Base-by-base conservation (phyloP, 305 asterid species). In the Striga hermonthica region DNA sequence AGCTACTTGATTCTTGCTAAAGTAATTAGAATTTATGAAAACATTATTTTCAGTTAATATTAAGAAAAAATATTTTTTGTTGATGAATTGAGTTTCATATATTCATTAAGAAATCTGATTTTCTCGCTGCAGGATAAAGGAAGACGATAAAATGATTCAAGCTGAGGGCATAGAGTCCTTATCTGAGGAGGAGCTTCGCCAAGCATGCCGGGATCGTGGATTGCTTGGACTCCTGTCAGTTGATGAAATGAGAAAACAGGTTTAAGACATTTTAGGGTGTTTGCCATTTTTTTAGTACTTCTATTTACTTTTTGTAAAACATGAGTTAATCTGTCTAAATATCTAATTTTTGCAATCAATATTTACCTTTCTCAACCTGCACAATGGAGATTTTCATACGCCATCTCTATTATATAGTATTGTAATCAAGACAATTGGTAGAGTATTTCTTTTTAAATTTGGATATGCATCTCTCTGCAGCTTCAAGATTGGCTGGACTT, bases 211-310 rank as follows among this genome's bases (percentile, higher is more conserved):
- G 71, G 97, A 89, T 55, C 91, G 98, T 65, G 98, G 98, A 68
- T 77, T 91, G 78, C 96, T 91, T 68, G 98, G 97, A 73, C 79
- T 89, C 74, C 88, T 85, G 76, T 89, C 98, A 62, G 88, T 85
- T 45, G 97, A 87, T 60, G 98, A 91, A 74, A 89, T 89, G 98
- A 79, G 86, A 68, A 86, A 91, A 71, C 98, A 89, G 95, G 98
- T 89, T 66, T 22, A 16, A 7, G 54, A 41, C 9, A 31, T 41
- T 41, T 58, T 15, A 38, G 50, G 16, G 62, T 37, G 38, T 60
- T 48, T 65, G 68, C 50, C 64, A 56, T 37, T 66, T 62, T 43
- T 54, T 61, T 58, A 43, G 59, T 66, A 65, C 63, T 12, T 40
- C 10, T 35, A 67, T 38, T n/a, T 37, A 38, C 8, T 55, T 3